phyloP scores from a whole-genome alignment of 106 monocot genomes.

The Iris macrosiphon region DNA sequence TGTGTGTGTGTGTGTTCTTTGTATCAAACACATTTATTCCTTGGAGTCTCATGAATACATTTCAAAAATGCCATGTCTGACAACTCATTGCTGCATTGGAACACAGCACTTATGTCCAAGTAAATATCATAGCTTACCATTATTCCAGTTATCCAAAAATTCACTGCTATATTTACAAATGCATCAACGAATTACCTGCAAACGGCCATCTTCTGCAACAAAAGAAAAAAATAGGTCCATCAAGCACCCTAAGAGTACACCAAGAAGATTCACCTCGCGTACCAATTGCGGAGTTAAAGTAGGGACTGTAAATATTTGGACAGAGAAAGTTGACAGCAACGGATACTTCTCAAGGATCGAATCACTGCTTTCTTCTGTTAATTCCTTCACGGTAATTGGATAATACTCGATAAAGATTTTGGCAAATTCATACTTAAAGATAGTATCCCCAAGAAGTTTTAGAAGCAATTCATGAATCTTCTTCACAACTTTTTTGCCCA shows the following conservation, averaged over 20 bases:
- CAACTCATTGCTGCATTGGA: too few species aligned
- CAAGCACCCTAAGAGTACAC: constrained; percentile 17
- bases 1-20: too few species aligned
- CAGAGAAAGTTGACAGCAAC: constrained; percentile 60
- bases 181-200: constrained; percentile 9
- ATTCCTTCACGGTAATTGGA: constrained; percentile 35
- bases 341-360: constrained; percentile 32
- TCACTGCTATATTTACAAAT: too few species aligned
- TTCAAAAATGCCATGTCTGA: too few species aligned
- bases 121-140: too few species aligned
- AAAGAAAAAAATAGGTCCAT: constrained; percentile 15
- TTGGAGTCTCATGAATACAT: too few species aligned
- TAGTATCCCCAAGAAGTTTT: constrained; percentile 77
- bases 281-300: constrained; percentile 51
- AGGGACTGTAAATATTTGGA: constrained; percentile 96
- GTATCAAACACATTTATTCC: too few species aligned
- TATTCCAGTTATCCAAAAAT: too few species aligned
- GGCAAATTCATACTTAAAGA: constrained; percentile 86
- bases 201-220: constrained; percentile 19
- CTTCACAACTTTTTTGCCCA: constrained; percentile 50
- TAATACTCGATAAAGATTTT: constrained; percentile 61
- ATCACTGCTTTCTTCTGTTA: constrained; percentile 33
- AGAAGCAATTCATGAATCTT: constrained; percentile 79
- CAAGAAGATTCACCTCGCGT: constrained; percentile 21
- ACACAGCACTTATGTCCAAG: too few species aligned